Conservation (phyloP, 352 stramenopile genomes). For the Pythium phragmitis region DNA sequence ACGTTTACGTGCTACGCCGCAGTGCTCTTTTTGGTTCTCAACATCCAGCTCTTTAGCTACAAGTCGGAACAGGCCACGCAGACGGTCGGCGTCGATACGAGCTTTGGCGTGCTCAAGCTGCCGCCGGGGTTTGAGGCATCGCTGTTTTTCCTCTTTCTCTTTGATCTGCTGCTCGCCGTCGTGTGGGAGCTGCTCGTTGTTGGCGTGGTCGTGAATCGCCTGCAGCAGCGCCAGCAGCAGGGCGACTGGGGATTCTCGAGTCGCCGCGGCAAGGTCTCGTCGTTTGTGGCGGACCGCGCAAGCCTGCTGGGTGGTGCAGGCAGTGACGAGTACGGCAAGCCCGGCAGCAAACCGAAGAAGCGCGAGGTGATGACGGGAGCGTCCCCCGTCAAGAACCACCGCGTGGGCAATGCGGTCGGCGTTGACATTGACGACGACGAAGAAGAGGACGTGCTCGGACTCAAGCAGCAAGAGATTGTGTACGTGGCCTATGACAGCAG, state of each 20-base stretch:
- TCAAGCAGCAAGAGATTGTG: slow-evolving; percentile 27
- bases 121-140: slow-evolving; percentile 54
- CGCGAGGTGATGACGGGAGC: background rate
- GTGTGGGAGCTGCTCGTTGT: slow-evolving; percentile 66
- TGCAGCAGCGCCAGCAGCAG: slow-evolving; percentile 41
- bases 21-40: slow-evolving; percentile 52
- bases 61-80: slow-evolving; percentile 48
- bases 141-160: slow-evolving; percentile 70
- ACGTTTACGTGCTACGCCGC: slow-evolving; percentile 49
- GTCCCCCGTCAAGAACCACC: slow-evolving; percentile 7
- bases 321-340: slow-evolving; percentile 9
- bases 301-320: slow-evolving; percentile 34
- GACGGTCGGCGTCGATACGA: slow-evolving; percentile 59
- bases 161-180: slow-evolving; percentile 51
- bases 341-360: slow-evolving; percentile 4
- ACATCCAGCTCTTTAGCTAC: slow-evolving; percentile 67
- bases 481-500: slow-evolving; percentile 26
- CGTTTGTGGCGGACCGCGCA: slow-evolving; percentile 50
- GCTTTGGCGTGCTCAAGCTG: slow-evolving; percentile 48
- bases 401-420: slow-evolving; percentile 4
- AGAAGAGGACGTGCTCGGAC: slow-evolving; percentile 29
- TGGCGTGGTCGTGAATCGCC: slow-evolving; percentile 46
- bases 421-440: slow-evolving; percentile 29
- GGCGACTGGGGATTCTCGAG: slow-evolving; percentile 22
- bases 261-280: slow-evolving; percentile 22